Conservation (phyloP, 163 green algal species). For the Smithsoniella earleae region DNA sequence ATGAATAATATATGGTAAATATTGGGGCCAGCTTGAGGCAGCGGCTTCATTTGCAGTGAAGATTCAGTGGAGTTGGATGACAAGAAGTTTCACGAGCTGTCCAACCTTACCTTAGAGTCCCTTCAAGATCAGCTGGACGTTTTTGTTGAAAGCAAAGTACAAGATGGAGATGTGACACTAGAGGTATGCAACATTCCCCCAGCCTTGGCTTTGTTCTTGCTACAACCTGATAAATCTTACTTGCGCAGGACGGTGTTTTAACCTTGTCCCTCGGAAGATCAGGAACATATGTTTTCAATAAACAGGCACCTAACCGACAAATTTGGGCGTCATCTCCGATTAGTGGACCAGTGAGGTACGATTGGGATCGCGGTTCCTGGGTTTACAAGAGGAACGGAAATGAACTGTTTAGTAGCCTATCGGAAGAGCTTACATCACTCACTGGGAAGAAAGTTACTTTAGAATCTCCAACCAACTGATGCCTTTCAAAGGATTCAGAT, state of each 20-base stretch:
- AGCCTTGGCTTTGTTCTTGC: background rate
- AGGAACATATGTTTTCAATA: slow-evolving; percentile 98
- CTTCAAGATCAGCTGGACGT: slow-evolving; percentile 62
- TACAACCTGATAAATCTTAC: background rate
- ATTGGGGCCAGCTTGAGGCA: no score
- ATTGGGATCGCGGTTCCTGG: slow-evolving; percentile 59
- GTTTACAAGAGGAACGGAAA: slow-evolving; percentile 60
- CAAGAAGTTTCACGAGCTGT: slow-evolving; percentile 50
- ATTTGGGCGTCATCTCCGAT: slow-evolving; percentile 94
- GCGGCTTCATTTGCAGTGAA: background rate
- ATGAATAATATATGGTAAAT: no score
- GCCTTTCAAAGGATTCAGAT: no score
- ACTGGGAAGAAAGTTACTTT: background rate
- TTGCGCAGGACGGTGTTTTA: slow-evolving; percentile 71
- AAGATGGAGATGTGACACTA: slow-evolving; percentile 21
- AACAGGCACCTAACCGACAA: slow-evolving; percentile 92
- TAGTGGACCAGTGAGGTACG: slow-evolving; percentile 69
- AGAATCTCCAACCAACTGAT: no score
- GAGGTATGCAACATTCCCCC: background rate
- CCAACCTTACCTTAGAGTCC: slow-evolving; percentile 52
- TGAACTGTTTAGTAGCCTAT: slow-evolving; percentile 51
- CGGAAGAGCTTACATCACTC: slow-evolving; percentile 46
- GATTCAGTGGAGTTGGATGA: slow-evolving; percentile 38
- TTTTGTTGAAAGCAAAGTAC: background rate
- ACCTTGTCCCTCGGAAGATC: slow-evolving; percentile 59